These are phyloP conservation scores for Lachnellula occidentalis DNA, from an alignment of 2,329 filamentous ascomycete genomes.

Conservation along the genomic window DNA sequence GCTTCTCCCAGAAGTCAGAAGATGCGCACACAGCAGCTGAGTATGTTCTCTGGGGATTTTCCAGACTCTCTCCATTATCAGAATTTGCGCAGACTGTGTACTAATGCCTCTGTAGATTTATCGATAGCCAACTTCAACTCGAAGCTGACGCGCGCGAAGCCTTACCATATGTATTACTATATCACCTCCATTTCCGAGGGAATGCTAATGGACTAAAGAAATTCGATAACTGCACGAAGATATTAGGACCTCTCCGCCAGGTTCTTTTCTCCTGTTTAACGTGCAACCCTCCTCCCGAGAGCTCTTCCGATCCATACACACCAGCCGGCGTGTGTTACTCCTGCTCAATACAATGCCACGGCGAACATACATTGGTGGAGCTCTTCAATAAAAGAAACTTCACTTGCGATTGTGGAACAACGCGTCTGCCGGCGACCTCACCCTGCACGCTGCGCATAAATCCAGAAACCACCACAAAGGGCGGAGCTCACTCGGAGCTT, in stretches of 20 bases:
- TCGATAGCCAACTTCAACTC: slow-evolving; percentile 80
- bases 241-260: slow-evolving; percentile 83
- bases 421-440: slow-evolving; percentile 58
- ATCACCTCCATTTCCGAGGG: not conserved
- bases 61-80: not conserved
- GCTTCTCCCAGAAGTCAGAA: slow-evolving; percentile 52
- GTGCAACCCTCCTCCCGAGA: slow-evolving; percentile 74
- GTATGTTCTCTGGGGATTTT: slow-evolving; percentile 24
- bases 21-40: slow-evolving; percentile 47
- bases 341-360: slow-evolving; percentile 94
- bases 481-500: slow-evolving; percentile 69
- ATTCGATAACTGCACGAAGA: slow-evolving; percentile 87
- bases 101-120: slow-evolving; percentile 54
- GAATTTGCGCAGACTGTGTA: not conserved
- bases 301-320: slow-evolving; percentile 56
- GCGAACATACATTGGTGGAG: slow-evolving; percentile 90
- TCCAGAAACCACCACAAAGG: slow-evolving; percentile 66
- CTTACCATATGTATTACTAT: slow-evolving; percentile 69
- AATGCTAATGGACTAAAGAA: slow-evolving; percentile 49
- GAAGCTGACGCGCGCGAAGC: slow-evolving; percentile 94
- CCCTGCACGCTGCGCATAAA: slow-evolving; percentile 75
- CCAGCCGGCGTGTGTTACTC: slow-evolving; percentile 90
- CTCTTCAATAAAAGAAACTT: slow-evolving; percentile 95
- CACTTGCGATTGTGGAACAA: slow-evolving; percentile 92
- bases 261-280: slow-evolving; percentile 89